A percentile compares a stretch with the other conserved stretches of the same genome.
Conservation (phyloP, 768 basidiomycete species). For the Trametes gibbosa region DNA sequence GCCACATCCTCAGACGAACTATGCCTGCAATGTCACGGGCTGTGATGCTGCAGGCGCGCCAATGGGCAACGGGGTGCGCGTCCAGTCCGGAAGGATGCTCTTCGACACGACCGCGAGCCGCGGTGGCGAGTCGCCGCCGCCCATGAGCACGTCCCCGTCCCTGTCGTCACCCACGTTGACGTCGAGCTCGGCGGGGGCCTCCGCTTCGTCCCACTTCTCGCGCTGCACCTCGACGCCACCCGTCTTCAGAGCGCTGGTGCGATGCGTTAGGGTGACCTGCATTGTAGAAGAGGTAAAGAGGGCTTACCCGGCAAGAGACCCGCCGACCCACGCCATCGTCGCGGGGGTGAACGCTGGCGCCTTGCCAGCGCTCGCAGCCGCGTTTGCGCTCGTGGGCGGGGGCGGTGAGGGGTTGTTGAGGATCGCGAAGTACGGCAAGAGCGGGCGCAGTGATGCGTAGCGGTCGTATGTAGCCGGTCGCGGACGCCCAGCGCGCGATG, state of each 20-base stretch:
- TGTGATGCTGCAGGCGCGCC: conserved; percentile 47
- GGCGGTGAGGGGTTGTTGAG: conserved; percentile 80
- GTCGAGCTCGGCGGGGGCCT: conserved; percentile 31
- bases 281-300: no score
- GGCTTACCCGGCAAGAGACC: conserved; percentile 84
- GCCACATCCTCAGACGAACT: neutral
- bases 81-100: conserved; percentile 79
- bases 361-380: conserved; percentile 66
- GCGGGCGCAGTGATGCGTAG: conserved; percentile 68
- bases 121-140: conserved; percentile 22
- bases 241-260: conserved; percentile 73
- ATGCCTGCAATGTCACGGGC: conserved; percentile 17
- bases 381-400: conserved; percentile 43
- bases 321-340: conserved; percentile 88
- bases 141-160: conserved; percentile 38
- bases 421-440: conserved; percentile 73
- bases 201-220: conserved; percentile 84
- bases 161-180: no score
- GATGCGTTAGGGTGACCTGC: no score
- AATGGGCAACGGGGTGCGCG: conserved; percentile 54
- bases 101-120: conserved; percentile 25
- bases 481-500: conserved; percentile 37
- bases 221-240: conserved; percentile 79
- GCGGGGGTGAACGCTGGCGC: conserved; percentile 87
- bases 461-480: conserved; percentile 62